Conservation (phyloP, 2,329 filamentous ascomycete species). For the Exophiala sp. region DNA sequence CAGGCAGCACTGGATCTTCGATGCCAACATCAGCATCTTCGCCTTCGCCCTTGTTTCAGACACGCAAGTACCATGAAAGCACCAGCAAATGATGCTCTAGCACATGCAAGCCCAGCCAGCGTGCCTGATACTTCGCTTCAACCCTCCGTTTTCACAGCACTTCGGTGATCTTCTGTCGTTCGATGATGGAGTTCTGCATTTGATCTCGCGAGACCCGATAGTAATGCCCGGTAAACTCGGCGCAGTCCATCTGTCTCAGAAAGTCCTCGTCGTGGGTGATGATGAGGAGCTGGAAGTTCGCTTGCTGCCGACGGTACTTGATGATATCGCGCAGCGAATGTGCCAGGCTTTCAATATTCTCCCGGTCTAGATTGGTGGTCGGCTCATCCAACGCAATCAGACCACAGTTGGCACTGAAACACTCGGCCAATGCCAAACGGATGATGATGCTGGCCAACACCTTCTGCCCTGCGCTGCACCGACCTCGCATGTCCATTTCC, state of each 20-base stretch:
- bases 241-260: slow-evolving; percentile 83
- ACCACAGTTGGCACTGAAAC: slow-evolving; percentile 92
- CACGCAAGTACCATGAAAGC: slow-evolving; percentile 7
- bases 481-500: slow-evolving; percentile 99
- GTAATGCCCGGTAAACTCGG: slow-evolving; percentile 87
- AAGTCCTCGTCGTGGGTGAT: slow-evolving; percentile 99
- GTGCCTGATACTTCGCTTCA: background rate
- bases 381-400: slow-evolving; percentile 96
- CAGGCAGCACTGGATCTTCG: background rate
- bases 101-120: slow-evolving; percentile 1
- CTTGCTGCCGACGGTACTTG: slow-evolving; percentile 70
- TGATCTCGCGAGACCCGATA: slow-evolving; percentile 79
- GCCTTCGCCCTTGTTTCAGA: slow-evolving; percentile 2
- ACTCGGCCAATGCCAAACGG: slow-evolving; percentile 88
- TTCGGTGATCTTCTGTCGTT: slow-evolving; percentile 53
- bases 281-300: slow-evolving; percentile 95
- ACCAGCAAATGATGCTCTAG: slow-evolving; percentile 7
- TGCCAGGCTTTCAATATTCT: slow-evolving; percentile 89
- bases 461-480: slow-evolving; percentile 93
- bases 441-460: slow-evolving; percentile 97
- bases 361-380: slow-evolving; percentile 89
- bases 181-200: slow-evolving; percentile 81
- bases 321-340: slow-evolving; percentile 83
- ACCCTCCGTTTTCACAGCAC: slow-evolving; percentile 33
- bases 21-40: background rate